These are phyloP conservation scores for Hyparrhenia diplandra DNA, from an alignment of 176 grass and related monocot species.

Conservation along the genomic window DNA sequence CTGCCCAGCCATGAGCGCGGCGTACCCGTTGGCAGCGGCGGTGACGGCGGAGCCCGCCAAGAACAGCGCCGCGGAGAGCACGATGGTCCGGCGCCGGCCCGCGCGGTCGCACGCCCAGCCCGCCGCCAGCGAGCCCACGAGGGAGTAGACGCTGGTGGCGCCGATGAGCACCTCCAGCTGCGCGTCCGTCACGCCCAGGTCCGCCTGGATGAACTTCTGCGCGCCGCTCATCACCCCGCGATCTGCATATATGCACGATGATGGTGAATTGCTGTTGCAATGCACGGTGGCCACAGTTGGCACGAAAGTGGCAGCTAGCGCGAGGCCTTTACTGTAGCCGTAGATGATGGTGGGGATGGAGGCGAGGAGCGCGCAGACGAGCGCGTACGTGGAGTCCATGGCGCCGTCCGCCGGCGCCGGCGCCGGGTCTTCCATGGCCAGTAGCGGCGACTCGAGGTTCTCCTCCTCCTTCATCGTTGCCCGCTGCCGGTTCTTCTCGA, in stretches of 20 bases:
- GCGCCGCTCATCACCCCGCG: conserved; percentile 69
- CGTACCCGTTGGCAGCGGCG: conserved; percentile 31
- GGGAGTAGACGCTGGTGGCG: conserved; percentile 53
- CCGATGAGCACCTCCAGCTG: conserved; percentile 63
- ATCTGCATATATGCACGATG: too few relatives aligned
- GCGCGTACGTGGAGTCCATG: not conserved
- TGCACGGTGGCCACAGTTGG: too few relatives aligned
- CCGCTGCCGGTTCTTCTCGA: too few relatives aligned
- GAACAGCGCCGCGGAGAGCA: conserved; percentile 49
- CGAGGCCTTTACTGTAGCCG: conserved; percentile 34
- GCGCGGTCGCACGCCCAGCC: conserved; percentile 55
- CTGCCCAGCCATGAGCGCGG: conserved; percentile 43
- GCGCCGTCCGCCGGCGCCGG: not conserved
- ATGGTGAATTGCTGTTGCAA: too few relatives aligned
- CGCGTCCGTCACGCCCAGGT: conserved; percentile 44
- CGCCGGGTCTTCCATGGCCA: not conserved
- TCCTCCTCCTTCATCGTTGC: not conserved
- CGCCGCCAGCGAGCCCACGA: conserved; percentile 58
- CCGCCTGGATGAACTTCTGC: conserved; percentile 39
- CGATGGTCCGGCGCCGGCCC: conserved; percentile 46
- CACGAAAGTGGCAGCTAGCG: too few relatives aligned
- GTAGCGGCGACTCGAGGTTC: conserved; percentile 25
- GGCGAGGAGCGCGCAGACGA: conserved; percentile 34
- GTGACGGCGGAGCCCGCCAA: conserved; percentile 40
- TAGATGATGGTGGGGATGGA: conserved; percentile 42